Base-by-base conservation (phyloP, 1,139 yeast genomes). In the Yamadazyma atlantica region DNA sequence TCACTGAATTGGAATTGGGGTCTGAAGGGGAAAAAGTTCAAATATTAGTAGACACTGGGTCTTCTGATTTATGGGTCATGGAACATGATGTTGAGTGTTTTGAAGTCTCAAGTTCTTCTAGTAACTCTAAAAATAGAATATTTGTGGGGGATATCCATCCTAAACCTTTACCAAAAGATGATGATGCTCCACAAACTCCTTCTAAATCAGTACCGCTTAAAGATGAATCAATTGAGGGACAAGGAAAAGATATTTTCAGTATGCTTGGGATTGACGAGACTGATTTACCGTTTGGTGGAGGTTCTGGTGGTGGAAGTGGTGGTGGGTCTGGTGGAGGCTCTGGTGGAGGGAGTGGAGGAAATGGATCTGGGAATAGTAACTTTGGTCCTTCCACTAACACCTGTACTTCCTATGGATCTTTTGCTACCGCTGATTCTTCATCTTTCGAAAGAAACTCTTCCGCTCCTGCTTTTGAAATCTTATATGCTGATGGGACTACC, bases 401-500 rank as follows among this genome's bases (percentile, higher is more conserved):
- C 2, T 70, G 75, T 49, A 65, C 73, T 1, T 37, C 53, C 5
- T 57, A 58, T 40, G 77, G 77, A 2, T 63, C 74, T 2, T 69
- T 69, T 49, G 53, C 60, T 40, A 66, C 72, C 13, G 62, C 45
- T 2, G 43, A 47, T 5, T 66, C 73, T 3, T 55, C 52, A 34
- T 36, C 69, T 1, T 69, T 66, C 54, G 46, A 52, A n/a, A 38
- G 44, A 29, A 71, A 70, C 46, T 21, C 39, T 33, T 51, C 71
- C 2, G 69, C 69, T 3, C 56, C 62, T 2, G 41, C 43, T 1
- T 71, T 71, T 44, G 13, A 33, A 35, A 84, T 84, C 49, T 43
- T 61, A 22, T 86, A 86, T 50, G 90, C 82, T 23, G 62, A 61
- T 39, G 81, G 73, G 38, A 44, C 55, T 5, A 42, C 40, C 4